Evolutionary conservation across 805 yeast species (phyloP).

Genomic region (Ogataea dorogensis): DNA sequence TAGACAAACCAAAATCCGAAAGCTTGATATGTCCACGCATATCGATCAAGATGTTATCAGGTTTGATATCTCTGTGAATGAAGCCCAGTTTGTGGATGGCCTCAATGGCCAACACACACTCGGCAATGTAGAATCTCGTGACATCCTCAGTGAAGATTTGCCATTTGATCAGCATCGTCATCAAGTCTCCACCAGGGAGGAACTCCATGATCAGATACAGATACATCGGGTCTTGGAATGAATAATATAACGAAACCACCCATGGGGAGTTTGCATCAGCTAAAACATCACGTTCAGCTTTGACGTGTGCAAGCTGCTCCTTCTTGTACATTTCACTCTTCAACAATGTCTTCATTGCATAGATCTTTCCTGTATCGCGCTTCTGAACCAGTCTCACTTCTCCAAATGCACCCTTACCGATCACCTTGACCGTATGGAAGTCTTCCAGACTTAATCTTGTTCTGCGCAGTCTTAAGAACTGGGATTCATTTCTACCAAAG

Average conservation of each 20-base stretch:
- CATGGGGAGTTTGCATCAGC: slow-evolving; percentile 88
- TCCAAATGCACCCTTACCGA: slow-evolving; percentile 97
- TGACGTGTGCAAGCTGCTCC: slow-evolving; percentile 92
- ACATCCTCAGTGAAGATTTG: slow-evolving; percentile 92
- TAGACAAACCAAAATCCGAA: slow-evolving; percentile 76
- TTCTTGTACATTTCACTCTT: slow-evolving; percentile 93
- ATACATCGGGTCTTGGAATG: slow-evolving; percentile 76
- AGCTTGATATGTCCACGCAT: slow-evolving; percentile 63
- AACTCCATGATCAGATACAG: slow-evolving; percentile 79
- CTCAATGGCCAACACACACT: slow-evolving; percentile 91
- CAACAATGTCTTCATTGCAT: slow-evolving; percentile 89
- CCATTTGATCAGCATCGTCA: slow-evolving; percentile 96
- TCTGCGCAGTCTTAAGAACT: slow-evolving; percentile 78
- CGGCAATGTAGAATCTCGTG: slow-evolving; percentile 91
- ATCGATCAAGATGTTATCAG: slow-evolving; percentile 80
- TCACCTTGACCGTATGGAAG: slow-evolving; percentile 82
- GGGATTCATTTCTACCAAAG: slow-evolving; percentile 86
- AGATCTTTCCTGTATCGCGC: slow-evolving; percentile 85
- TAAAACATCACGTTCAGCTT: slow-evolving; percentile 92
- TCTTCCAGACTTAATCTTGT: slow-evolving; percentile 81
- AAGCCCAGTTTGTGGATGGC: slow-evolving; percentile 91
- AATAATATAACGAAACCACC: slow-evolving; percentile 81
- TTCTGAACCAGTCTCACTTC: slow-evolving; percentile 94
- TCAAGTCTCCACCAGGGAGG: slow-evolving; percentile 79
- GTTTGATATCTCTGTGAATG: slow-evolving; percentile 96